Percentiles rank a stretch among this genome's conserved stretches.
phyloP scores from a whole-genome alignment of 352 stramenopile genomes.

The Bremia lactucae region DNA sequence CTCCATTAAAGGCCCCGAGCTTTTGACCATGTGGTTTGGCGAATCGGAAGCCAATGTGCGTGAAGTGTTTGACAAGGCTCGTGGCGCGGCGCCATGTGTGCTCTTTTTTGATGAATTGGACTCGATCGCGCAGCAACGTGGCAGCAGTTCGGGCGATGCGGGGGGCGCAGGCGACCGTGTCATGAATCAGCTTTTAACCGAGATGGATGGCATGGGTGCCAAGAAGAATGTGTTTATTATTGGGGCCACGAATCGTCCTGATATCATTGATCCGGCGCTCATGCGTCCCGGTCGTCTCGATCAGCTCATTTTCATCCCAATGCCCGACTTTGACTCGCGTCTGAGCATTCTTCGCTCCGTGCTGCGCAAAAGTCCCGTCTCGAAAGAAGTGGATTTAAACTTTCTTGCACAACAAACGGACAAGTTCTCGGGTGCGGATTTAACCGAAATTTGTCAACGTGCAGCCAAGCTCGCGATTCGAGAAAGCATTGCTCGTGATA shows the following conservation, averaged over 20 bases:
- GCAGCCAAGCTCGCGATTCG: constrained; percentile 98
- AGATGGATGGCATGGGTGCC: constrained; percentile 98
- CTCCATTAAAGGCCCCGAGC: constrained; percentile 98
- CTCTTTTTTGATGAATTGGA: constrained; percentile 99
- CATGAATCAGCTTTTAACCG: constrained; percentile 99
- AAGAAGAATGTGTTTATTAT: constrained; percentile 99
- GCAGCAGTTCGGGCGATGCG: constrained; percentile 90
- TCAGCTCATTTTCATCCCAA: constrained; percentile 94
- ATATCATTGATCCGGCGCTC: constrained; percentile 96
- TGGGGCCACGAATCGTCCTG: constrained; percentile 96
- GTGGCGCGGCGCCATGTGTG: constrained; percentile 94
- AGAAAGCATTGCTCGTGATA: constrained; percentile 97
- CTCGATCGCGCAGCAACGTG: constrained; percentile 96
- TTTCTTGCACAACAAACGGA: constrained; percentile 95
- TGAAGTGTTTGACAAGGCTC: constrained; percentile 98
- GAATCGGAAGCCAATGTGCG: constrained; percentile 98
- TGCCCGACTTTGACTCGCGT: constrained; percentile 94
- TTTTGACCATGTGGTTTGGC: constrained; percentile 99
- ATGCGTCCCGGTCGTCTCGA: constrained; percentile 98
- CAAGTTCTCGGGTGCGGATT: constrained; percentile 99
- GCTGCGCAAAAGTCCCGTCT: constrained; percentile 95
- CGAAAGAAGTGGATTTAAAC: constrained; percentile 96
- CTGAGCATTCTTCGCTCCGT: constrained; percentile 93
- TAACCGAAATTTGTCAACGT: constrained; percentile 99
- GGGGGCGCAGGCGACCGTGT: constrained; percentile 97